A percentile compares a stretch with the other conserved stretches of the same genome.
These are phyloP conservation scores for Arctostaphylos glauca DNA, from an alignment of 148 eudicot genomes.

Conservation along the genomic window DNA sequence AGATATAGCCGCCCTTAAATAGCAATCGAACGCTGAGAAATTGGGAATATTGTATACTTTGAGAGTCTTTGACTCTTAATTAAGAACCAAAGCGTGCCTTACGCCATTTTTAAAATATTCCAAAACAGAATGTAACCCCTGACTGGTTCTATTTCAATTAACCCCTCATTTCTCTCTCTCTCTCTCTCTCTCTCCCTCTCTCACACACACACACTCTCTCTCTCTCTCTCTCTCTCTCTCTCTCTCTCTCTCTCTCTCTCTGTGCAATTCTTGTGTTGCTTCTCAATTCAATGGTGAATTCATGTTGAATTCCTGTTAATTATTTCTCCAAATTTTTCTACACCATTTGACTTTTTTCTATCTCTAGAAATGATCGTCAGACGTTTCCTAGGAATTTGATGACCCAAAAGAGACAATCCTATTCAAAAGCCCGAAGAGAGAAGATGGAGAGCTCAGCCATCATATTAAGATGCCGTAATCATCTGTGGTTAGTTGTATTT, in stretches of 20 bases:
- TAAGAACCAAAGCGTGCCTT: background rate
- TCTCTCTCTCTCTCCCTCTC: constrained; percentile 2
- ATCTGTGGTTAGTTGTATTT: constrained; percentile 35
- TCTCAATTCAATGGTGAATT: background rate
- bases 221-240: background rate
- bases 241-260: constrained; percentile 6
- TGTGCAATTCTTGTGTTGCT: background rate
- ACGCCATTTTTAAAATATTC: background rate
- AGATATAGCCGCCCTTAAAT: background rate
- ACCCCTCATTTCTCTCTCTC: background rate
- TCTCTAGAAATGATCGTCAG: background rate
- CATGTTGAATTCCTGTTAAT: background rate
- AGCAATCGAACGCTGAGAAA: background rate
- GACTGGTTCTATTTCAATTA: background rate
- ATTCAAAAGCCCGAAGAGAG: background rate
- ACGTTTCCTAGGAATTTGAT: constrained; percentile 8
- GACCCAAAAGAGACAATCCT: constrained; percentile 6
- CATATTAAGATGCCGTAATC: constrained; percentile 23
- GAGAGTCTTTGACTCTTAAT: background rate
- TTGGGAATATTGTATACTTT: background rate
- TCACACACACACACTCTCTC: no score
- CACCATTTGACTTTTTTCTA: background rate
- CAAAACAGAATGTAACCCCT: background rate
- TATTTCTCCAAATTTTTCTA: background rate
- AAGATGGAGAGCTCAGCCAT: constrained; percentile 20